Percentiles rank a stretch among this genome's conserved stretches.
Evolutionary conservation across 257 asterid species (phyloP).

Genomic region (Craterostigma plantagineum): DNA sequence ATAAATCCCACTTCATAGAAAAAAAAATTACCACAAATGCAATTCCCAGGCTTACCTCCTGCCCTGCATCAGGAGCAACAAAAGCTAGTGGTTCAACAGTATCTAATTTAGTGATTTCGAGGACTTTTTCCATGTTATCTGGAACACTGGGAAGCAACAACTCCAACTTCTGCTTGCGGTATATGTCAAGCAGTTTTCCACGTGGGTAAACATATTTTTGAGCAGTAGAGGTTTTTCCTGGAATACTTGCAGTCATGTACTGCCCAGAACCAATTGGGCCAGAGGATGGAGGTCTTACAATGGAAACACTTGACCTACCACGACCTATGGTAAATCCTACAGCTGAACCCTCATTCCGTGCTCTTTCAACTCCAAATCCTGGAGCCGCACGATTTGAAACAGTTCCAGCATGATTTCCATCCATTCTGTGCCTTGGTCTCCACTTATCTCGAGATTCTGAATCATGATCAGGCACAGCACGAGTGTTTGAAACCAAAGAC

Average conservation of each 20-base stretch:
- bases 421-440: constrained; percentile 98
- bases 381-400: constrained; percentile 82
- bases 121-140: constrained; percentile 50
- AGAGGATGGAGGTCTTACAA: constrained; percentile 27
- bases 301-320: constrained; percentile 48
- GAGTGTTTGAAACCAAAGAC: constrained; percentile 29
- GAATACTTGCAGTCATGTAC: constrained; percentile 22
- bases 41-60: constrained; percentile 42
- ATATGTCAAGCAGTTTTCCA: constrained; percentile 84
- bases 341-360: constrained; percentile 56
- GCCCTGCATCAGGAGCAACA: constrained; percentile 68
- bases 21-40: constrained; percentile 1
- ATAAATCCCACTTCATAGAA: neutral
- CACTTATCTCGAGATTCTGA: constrained; percentile 93
- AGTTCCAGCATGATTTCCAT: constrained; percentile 42
- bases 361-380: constrained; percentile 83
- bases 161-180: constrained; percentile 51
- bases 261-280: constrained; percentile 37
- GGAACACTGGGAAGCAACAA: constrained; percentile 28
- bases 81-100: constrained; percentile 64
- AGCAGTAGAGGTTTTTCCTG: constrained; percentile 24
- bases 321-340: constrained; percentile 85
- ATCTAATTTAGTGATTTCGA: constrained; percentile 37
- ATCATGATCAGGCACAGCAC: constrained; percentile 64
- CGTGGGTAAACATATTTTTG: constrained; percentile 55